Percentiles rank a stretch among this genome's conserved stretches.
These are phyloP conservation scores for Phialemonium atrogriseum DNA, from an alignment of 2,329 filamentous ascomycete genomes.

Conservation along the genomic window DNA sequence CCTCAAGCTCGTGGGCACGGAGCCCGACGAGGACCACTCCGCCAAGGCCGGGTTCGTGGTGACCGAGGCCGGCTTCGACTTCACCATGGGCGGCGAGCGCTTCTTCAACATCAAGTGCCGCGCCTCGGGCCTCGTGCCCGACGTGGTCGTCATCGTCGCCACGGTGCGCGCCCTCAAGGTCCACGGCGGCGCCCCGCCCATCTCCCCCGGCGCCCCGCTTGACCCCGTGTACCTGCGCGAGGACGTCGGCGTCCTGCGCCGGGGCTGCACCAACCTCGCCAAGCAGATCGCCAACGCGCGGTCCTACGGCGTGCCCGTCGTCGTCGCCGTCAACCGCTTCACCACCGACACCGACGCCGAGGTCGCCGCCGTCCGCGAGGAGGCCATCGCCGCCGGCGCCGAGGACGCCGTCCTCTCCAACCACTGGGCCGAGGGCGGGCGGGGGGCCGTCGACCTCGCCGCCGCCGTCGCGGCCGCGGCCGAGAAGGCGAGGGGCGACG, in stretches of 20 bases:
- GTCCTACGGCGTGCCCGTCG: conserved; percentile 82
- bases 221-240: conserved; percentile 84
- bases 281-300: conserved; percentile 93
- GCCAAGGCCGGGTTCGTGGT: conserved; percentile 86
- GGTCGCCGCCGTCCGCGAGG: conserved; percentile 79
- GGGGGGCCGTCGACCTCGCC: conserved; percentile 81
- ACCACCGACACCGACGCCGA: conserved; percentile 90
- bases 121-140: conserved; percentile 82
- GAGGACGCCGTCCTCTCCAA: conserved; percentile 90
- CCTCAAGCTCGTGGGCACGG: conserved; percentile 89
- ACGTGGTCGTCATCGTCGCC: conserved; percentile 90
- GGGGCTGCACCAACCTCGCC: conserved; percentile 85
- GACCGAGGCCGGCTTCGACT: conserved; percentile 96
- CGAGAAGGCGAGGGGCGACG: conserved; percentile 63
- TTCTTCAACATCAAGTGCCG: conserved; percentile 99
- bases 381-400: conserved; percentile 83
- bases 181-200: conserved; percentile 91
- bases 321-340: conserved; percentile 97
- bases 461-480: conserved; percentile 77
- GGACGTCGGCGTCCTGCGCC: conserved; percentile 83
- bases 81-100: conserved; percentile 98
- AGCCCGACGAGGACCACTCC: conserved; percentile 77
- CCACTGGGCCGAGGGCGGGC: conserved; percentile 94
- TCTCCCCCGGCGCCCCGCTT: conserved; percentile 78
- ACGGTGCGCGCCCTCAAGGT: conserved; percentile 95